A percentile compares a stretch with the other conserved stretches of the same genome.
phyloP scores from a whole-genome alignment of 331 rosid genomes.

The Quercus lobata region DNA sequence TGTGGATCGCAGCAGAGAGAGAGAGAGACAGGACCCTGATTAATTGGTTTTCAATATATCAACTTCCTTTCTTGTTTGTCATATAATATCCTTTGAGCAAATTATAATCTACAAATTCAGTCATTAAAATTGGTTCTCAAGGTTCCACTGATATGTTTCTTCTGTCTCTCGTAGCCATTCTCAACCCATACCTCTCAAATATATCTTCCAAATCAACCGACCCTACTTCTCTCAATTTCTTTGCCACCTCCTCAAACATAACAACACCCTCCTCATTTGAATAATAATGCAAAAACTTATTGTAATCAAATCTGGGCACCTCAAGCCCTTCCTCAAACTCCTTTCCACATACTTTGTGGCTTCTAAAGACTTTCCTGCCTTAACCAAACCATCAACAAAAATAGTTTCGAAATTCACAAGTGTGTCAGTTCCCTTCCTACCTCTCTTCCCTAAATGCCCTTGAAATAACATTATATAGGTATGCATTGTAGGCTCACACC shows the following conservation, averaged over 20 bases:
- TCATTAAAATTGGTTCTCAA: no score
- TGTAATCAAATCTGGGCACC: constrained; percentile 83
- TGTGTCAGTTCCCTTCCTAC: constrained; percentile 74
- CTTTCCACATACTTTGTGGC: constrained; percentile 87
- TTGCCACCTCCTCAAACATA: constrained; percentile 75
- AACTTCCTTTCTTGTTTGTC: no score
- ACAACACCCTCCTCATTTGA: constrained; percentile 73
- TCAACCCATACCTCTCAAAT: constrained; percentile 71
- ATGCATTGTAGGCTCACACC: constrained; percentile 86
- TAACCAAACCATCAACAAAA: constrained; percentile 90
- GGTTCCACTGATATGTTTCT: constrained; percentile 26
- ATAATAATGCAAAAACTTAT: constrained; percentile 61
- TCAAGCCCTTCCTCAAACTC: constrained; percentile 55
- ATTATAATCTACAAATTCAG: not conserved
- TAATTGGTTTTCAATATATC: no score
- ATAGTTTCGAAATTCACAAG: constrained; percentile 71
- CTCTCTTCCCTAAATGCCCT: constrained; percentile 90
- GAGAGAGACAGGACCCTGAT: no score
- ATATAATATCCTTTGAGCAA: not conserved
- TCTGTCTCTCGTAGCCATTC: constrained; percentile 78
- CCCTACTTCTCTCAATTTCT: constrained; percentile 69
- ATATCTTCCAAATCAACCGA: constrained; percentile 80
- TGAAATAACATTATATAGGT: constrained; percentile 81
- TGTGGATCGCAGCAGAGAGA: not conserved
- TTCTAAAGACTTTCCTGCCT: constrained; percentile 62